A percentile compares a stretch with the other conserved stretches of the same genome.
These are phyloP conservation scores for Helianthus tuberosus DNA, from an alignment of 129 eudicot genomes.

Conservation along the genomic window DNA sequence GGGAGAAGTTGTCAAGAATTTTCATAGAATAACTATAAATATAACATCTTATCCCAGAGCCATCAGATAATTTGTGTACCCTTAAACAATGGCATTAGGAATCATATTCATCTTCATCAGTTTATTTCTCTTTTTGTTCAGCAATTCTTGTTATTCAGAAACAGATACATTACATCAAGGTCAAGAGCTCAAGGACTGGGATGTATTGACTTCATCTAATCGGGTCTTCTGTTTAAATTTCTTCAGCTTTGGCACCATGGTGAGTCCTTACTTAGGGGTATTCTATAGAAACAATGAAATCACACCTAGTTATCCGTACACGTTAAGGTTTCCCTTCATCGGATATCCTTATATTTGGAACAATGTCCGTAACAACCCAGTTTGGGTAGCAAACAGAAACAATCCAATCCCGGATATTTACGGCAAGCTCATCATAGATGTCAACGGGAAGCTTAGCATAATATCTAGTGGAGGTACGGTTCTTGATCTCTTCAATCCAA, in stretches of 20 bases:
- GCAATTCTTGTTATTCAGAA: conserved; percentile 22
- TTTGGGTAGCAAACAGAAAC: conserved; percentile 58
- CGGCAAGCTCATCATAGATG: conserved; percentile 37
- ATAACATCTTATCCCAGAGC: too few species aligned
- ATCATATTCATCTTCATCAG: not conserved
- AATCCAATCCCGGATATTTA: conserved; percentile 31
- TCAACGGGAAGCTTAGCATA: conserved; percentile 30
- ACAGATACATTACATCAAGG: conserved; percentile 39
- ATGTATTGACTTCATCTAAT: conserved; percentile 34
- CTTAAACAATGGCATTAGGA: too few species aligned
- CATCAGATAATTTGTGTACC: too few species aligned
- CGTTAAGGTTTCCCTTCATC: too few species aligned
- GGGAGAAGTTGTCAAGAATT: too few species aligned
- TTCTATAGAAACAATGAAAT: conserved; percentile 25
- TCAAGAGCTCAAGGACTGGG: conserved; percentile 36
- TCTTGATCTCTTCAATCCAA: conserved; percentile 29
- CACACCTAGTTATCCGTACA: too few species aligned
- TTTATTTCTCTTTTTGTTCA: not conserved
- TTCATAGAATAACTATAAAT: too few species aligned
- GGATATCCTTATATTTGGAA: too few species aligned
- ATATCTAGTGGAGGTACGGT: conserved; percentile 4
- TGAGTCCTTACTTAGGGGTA: conserved; percentile 36
- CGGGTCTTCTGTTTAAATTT: conserved; percentile 37
- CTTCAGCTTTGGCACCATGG: conserved; percentile 41
- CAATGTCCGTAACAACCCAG: not conserved